These are phyloP conservation scores for Diospyros kaki DNA, from an alignment of 148 eudicot genomes.

Conservation along the genomic window DNA sequence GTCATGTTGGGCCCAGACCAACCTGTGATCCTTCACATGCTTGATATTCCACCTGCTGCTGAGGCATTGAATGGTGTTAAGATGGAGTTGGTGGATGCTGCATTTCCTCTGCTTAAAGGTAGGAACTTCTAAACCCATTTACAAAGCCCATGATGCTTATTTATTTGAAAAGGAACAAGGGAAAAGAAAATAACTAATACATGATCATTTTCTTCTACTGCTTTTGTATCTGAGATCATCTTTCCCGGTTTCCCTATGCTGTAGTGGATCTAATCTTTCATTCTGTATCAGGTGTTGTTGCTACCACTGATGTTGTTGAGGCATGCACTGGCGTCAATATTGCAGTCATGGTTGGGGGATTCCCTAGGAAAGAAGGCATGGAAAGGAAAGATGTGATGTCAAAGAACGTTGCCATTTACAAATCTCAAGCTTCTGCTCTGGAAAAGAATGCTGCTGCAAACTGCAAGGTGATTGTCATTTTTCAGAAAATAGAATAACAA, in stretches of 20 bases:
- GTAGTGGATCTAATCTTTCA: not conserved
- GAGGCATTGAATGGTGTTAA: constrained; percentile 92
- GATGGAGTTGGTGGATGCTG: constrained; percentile 92
- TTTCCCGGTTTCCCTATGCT: not conserved
- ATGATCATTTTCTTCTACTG: no score
- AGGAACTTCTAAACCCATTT: not conserved
- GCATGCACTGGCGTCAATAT: constrained; percentile 87
- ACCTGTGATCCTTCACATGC: constrained; percentile 93
- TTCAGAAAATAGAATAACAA: not conserved
- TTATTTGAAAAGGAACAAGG: no score
- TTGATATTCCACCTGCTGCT: constrained; percentile 88
- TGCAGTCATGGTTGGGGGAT: constrained; percentile 93
- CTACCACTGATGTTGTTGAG: constrained; percentile 83
- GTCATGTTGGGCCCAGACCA: constrained; percentile 82
- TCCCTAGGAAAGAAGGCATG: constrained; percentile 95
- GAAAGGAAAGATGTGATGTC: constrained; percentile 93
- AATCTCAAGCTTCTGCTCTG: constrained; percentile 86
- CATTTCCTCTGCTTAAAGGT: constrained; percentile 96
- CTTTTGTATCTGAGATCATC: no score
- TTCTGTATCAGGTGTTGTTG: constrained; percentile 65
- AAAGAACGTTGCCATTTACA: constrained; percentile 87
- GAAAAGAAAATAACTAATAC: no score
- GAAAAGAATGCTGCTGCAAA: constrained; percentile 89
- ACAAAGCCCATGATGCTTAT: not conserved
- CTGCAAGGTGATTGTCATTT: constrained; percentile 63